phyloP scores from a whole-genome alignment of 306 rosid genomes.

The Lotus japonicus region DNA sequence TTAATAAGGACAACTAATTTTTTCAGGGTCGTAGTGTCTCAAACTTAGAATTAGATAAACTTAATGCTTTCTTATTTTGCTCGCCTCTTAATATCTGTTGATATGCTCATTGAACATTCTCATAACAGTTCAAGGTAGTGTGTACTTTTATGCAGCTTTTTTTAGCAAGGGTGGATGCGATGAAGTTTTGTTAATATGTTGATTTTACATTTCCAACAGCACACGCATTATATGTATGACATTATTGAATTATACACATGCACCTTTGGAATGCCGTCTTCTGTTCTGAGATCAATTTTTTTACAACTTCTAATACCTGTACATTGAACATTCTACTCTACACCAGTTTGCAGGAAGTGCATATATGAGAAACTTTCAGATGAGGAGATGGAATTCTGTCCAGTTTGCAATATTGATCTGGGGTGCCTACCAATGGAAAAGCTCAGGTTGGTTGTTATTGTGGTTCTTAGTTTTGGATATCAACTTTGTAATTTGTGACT shows the following conservation, averaged over 20 bases:
- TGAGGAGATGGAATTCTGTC: slow-evolving; percentile 79
- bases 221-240: background rate
- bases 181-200: background rate
- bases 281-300: background rate
- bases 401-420: slow-evolving; percentile 82
- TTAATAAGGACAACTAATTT: background rate
- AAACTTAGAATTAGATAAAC: background rate
- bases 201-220: background rate
- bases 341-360: slow-evolving; percentile 93
- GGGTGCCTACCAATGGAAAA: slow-evolving; percentile 87
- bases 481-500: slow-evolving; percentile 5
- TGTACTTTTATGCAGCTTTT: background rate
- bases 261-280: background rate
- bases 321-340: slow-evolving; percentile 9
- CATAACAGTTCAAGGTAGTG: background rate
- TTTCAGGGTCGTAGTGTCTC: background rate
- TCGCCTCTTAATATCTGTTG: background rate
- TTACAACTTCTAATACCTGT: background rate
- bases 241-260: background rate
- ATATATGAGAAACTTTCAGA: slow-evolving; percentile 77
- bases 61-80: background rate
- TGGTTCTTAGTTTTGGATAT: background rate
- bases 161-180: background rate
- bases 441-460: slow-evolving; percentile 55
- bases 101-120: background rate